Percentiles rank a stretch among this genome's conserved stretches.
phyloP scores from a whole-genome alignment of 441 rosid species.

The Bocquillonia castaneifolia region DNA sequence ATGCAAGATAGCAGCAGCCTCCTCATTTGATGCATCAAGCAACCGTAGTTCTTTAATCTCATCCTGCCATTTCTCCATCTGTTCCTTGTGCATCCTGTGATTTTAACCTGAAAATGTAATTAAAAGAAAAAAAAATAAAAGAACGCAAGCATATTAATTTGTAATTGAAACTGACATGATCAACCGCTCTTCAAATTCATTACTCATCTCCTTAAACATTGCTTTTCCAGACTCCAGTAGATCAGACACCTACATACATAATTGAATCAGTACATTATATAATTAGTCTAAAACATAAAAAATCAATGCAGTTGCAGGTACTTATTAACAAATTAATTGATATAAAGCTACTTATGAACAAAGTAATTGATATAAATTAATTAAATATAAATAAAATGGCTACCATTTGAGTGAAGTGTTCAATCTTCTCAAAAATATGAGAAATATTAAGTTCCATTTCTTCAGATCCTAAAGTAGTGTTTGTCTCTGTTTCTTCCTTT shows the following conservation, averaged over 20 bases:
- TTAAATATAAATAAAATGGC: background rate
- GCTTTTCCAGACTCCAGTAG: constrained; percentile 67
- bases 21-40: constrained; percentile 74
- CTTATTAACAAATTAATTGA: too few species aligned
- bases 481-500: constrained; percentile 47
- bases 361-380: too few species aligned
- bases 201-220: constrained; percentile 64
- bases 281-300: background rate
- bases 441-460: constrained; percentile 61
- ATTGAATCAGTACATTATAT: background rate
- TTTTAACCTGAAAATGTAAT: too few species aligned
- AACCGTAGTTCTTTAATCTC: constrained; percentile 69
- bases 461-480: constrained; percentile 51
- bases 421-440: constrained; percentile 61
- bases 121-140: background rate
- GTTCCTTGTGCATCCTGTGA: constrained; percentile 84
- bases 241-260: constrained; percentile 62
- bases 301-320: background rate
- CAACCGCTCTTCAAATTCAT: constrained; percentile 69
- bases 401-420: constrained; percentile 71
- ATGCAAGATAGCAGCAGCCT: constrained; percentile 47
- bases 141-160: background rate
- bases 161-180: constrained; percentile 41
- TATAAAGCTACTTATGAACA: too few species aligned
- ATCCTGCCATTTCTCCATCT: constrained; percentile 83